Evolutionary conservation across 2,329 filamentous ascomycete genomes (phyloP).

Genomic region (Aspergillus novoparasiticus): DNA sequence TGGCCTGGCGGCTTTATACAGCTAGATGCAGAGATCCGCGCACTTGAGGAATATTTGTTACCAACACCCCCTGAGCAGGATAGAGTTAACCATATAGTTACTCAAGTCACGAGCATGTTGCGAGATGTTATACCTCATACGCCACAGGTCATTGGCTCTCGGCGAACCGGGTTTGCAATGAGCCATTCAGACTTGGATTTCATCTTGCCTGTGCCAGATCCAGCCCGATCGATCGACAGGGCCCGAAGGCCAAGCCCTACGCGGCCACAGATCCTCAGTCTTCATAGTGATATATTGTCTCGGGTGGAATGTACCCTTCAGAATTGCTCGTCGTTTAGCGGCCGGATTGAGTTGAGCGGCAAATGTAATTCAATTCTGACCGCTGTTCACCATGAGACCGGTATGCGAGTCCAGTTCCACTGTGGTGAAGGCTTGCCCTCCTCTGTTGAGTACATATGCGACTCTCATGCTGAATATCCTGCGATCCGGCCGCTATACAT

Average conservation of each 20-base stretch:
- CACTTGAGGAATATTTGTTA: conserved; percentile 48
- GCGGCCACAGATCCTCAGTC: conserved; percentile 32
- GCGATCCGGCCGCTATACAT: conserved; percentile 53
- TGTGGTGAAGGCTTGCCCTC: conserved; percentile 43
- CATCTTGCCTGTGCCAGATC: conserved; percentile 37
- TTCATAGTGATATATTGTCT: conserved; percentile 26
- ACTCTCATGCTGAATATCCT: conserved; percentile 54
- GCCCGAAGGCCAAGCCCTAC: conserved; percentile 37
- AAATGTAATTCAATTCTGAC: conserved; percentile 33
- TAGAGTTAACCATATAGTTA: conserved; percentile 27
- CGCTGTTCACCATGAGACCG: conserved; percentile 49
- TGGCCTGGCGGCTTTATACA: conserved; percentile 27
- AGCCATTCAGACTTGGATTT: conserved; percentile 60
- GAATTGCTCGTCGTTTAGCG: conserved; percentile 22
- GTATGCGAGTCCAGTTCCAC: conserved; percentile 57
- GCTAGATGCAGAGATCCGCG: conserved; percentile 50
- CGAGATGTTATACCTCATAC: conserved; percentile 28
- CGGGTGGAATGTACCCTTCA: conserved; percentile 26
- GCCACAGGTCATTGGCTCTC: conserved; percentile 56
- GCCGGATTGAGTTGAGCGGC: conserved; percentile 19
- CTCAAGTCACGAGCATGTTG: conserved; percentile 33
- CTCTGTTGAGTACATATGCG: conserved; percentile 47
- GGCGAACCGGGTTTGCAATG: conserved; percentile 54
- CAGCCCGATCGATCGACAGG: conserved; percentile 23
- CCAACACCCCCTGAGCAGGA: conserved; percentile 47